Conservation (phyloP, 768 basidiomycete genomes). For the Gymnopilus junonius region DNA sequence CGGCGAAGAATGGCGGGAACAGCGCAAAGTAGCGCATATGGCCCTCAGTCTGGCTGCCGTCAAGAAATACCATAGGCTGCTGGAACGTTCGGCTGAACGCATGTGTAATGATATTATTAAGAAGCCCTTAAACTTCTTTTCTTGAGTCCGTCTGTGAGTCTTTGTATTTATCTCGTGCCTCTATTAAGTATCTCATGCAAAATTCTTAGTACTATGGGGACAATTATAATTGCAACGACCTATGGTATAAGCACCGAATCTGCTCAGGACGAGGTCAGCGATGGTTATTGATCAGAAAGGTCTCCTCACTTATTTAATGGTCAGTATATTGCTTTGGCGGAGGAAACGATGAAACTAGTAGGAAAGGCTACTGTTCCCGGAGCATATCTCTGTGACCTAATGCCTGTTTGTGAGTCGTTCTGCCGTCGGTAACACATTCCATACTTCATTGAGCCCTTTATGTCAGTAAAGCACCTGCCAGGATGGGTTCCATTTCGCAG, state of each 20-base stretch:
- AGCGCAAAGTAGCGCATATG: conserved; percentile 27
- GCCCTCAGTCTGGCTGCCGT: conserved; percentile 33
- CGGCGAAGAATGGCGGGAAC: conserved; percentile 25
- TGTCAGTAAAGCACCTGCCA: conserved; percentile 7
- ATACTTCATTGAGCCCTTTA: neutral
- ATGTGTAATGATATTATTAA: neutral
- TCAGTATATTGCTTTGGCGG: conserved; percentile 33
- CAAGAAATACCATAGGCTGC: conserved; percentile 34
- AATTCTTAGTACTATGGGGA: neutral
- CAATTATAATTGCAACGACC: neutral
- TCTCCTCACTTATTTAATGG: neutral
- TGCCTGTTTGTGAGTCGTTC: conserved; percentile 2
- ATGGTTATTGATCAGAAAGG: neutral
- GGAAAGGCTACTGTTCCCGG: conserved; percentile 4
- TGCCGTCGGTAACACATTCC: neutral
- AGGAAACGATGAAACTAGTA: conserved; percentile 15
- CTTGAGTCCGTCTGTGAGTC: conserved; percentile 4
- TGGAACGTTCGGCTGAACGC: conserved; percentile 22
- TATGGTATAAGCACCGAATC: conserved; percentile 4
- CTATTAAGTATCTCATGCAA: neutral
- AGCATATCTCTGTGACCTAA: conserved; percentile 3
- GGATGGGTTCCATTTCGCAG: conserved; percentile 3
- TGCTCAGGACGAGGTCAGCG: neutral
- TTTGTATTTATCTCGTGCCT: neutral
- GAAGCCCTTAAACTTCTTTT: neutral